Base-by-base conservation (phyloP, 352 stramenopile genomes). In the Pythium phragmiticola region DNA sequence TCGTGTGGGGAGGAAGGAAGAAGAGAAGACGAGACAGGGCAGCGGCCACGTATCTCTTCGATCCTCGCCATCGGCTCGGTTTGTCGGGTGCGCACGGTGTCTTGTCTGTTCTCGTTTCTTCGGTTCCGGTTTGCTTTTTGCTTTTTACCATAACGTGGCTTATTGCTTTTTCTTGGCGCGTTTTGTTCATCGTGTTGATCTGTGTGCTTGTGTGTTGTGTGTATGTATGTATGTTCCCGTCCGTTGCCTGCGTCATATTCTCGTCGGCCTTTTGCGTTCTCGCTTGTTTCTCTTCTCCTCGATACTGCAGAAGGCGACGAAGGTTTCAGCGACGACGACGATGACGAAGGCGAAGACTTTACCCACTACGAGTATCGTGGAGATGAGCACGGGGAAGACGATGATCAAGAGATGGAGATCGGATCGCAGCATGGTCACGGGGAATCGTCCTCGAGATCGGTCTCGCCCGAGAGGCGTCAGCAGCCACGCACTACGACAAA, bases 111-210 rank as follows among this genome's bases (percentile, higher is more conserved):
- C 26, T 21, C 7, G n/a, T 26, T 57, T 17, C 16, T 66, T 19
- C 34, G 7, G 34, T 11, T 57, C 6, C 55, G 39, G 9, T 49
- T 61, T 49, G 28, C 43, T 47, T 63, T 52, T 49, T n/a, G 47
- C 34, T 39, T 39, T 37, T 39, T 39, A 39, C 62, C 39, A 63
- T 51, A 63, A 68, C 59, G 54, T 59, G 54, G 19, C 47, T 69
- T 65, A 60, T 46, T n/a, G 14, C 54, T 47, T 63, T 48, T 42
- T n/a, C 19, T 43, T 49, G 34, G 9, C 21, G 9, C 21, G 30
- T 42, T 57, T 43, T 49, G 51, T 61, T 49, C 51, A 54, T 60
- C 26, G 46, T 63, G 55, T 69, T 69, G 42, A 63, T 63, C 47
- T 45, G 26, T 66, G 28, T 60, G 23, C 64, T 28, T 65, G 42